Base-by-base conservation (phyloP, 2,329 filamentous ascomycete species). In the Diplocarpon mali region DNA sequence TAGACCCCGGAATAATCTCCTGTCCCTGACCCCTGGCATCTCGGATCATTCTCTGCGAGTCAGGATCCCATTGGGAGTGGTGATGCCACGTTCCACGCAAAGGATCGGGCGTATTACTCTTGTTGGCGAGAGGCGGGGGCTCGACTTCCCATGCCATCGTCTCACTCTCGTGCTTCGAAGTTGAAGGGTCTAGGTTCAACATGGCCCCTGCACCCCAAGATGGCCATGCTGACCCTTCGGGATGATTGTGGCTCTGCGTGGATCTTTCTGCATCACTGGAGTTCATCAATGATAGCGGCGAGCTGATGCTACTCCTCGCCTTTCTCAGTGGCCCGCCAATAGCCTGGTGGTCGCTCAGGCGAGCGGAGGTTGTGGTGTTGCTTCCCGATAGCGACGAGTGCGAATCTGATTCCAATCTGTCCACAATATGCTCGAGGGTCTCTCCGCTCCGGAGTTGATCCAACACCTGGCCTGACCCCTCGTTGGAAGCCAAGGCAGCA, bases 1-100 rank as follows among this genome's bases (percentile, higher is more conserved):
- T 73, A 47, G 75, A 67, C 1, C 84, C 75, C 13, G 85, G 68
- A 13, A 63, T 64, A 12, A 67, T 58, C 50, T 83, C 78, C 47
- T 56, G 54, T 38, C 56, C 58, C 30, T 50, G 41, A 65, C 62
- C 39, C 72, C 72, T 53, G 72, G 75, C 6, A 59, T 50, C 48
- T 16, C 46, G 43, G 16, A 48, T 48, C 11, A 41, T 30, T n/a
- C 43, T 49, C 20, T 51, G 45, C 2, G 46, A 42, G 5, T 37
- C 32, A 27, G 52, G 51, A 28, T 35, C 38, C 13, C 41, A 32
- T 1, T 34, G 39, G 13, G 45, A 35, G 12, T 43, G 28, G 2
- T 48, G 45, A 32, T 53, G 44, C 54, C 56, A 57, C 9, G 41
- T 49, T 0, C 69, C 67, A 15, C 77, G 57, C 14, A 77, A 56